phyloP scores from a whole-genome alignment of 371 early-diverging fungal genomes.

The Apophysomyces trapeziformis region DNA sequence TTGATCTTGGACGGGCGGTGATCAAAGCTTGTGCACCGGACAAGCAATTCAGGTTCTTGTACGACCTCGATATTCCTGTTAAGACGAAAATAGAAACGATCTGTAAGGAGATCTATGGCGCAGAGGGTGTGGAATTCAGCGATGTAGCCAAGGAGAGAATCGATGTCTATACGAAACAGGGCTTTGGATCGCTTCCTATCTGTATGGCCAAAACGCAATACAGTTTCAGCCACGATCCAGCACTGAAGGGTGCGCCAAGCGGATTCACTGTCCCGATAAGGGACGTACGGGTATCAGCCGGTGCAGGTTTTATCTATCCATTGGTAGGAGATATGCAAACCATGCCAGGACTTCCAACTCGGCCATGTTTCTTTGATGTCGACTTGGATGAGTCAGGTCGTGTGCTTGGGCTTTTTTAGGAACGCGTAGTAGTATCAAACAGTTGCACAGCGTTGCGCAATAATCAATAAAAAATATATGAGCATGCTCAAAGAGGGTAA shows the following conservation, averaged over 20 bases:
- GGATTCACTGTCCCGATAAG: slow-evolving; percentile 91
- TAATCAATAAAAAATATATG: too few species aligned
- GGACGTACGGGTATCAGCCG: slow-evolving; percentile 89
- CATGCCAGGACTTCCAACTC: slow-evolving; percentile 95
- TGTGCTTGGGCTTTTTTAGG: slow-evolving; percentile 84
- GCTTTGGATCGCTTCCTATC: slow-evolving; percentile 83
- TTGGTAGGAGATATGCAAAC: slow-evolving; percentile 93
- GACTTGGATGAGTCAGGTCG: slow-evolving; percentile 88
- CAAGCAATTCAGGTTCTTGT: slow-evolving; percentile 78
- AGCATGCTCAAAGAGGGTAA: too few species aligned
- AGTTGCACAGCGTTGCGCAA: too few species aligned
- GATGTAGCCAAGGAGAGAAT: slow-evolving; percentile 81
- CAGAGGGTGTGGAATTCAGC: slow-evolving; percentile 80
- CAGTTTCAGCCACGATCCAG: slow-evolving; percentile 86
- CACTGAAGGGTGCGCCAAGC: slow-evolving; percentile 87
- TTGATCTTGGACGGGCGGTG: slow-evolving; percentile 83
- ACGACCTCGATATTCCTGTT: slow-evolving; percentile 72
- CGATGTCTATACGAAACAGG: slow-evolving; percentile 77
- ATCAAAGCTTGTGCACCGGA: slow-evolving; percentile 66
- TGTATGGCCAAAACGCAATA: slow-evolving; percentile 98
- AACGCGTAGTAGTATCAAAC: background rate
- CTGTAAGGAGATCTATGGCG: slow-evolving; percentile 90
- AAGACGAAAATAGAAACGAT: slow-evolving; percentile 87
- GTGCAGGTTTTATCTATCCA: slow-evolving; percentile 95
- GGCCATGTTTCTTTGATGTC: slow-evolving; percentile 94